Evolutionary conservation across 352 stramenopile species (phyloP).

Genomic region (Pythium guiyangense): DNA sequence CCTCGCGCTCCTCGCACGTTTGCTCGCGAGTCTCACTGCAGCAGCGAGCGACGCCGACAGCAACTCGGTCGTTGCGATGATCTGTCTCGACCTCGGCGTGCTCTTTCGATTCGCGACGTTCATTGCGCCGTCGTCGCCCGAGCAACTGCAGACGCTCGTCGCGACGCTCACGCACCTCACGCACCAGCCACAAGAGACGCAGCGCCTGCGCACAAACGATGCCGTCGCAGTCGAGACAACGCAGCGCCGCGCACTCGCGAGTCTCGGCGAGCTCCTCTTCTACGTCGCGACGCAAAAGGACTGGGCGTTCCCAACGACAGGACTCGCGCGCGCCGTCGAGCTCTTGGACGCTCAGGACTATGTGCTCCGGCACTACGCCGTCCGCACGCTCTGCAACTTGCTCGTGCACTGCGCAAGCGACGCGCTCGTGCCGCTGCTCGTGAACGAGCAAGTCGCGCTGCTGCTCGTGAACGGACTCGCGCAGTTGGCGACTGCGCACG

Average conservation of each 20-base stretch:
- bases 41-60: not conserved
- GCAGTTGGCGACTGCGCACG: conserved; percentile 6
- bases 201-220: not conserved
- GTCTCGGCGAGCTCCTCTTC: conserved; percentile 70
- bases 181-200: not conserved
- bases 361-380: conserved; percentile 46
- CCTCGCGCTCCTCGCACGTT: conserved; percentile 50
- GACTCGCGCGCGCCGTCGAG: conserved; percentile 27
- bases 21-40: conserved; percentile 21
- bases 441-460: conserved; percentile 40
- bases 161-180: conserved; percentile 24
- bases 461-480: conserved; percentile 27
- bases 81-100: conserved; percentile 57
- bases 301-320: conserved; percentile 25
- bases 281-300: conserved; percentile 65
- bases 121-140: conserved; percentile 50
- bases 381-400: conserved; percentile 58
- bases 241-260: conserved; percentile 23
- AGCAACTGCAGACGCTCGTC: conserved; percentile 53
- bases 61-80: conserved; percentile 27
- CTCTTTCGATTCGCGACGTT: conserved; percentile 72
- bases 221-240: conserved; percentile 2
- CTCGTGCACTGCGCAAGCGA: conserved; percentile 36
- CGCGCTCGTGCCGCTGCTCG: conserved; percentile 22
- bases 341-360: conserved; percentile 36